Evolutionary conservation across 2,329 filamentous ascomycete species (phyloP), one percentile per base, ranked within the genome.

Genomic region (Ophiocordyceps robertsii): DNA sequence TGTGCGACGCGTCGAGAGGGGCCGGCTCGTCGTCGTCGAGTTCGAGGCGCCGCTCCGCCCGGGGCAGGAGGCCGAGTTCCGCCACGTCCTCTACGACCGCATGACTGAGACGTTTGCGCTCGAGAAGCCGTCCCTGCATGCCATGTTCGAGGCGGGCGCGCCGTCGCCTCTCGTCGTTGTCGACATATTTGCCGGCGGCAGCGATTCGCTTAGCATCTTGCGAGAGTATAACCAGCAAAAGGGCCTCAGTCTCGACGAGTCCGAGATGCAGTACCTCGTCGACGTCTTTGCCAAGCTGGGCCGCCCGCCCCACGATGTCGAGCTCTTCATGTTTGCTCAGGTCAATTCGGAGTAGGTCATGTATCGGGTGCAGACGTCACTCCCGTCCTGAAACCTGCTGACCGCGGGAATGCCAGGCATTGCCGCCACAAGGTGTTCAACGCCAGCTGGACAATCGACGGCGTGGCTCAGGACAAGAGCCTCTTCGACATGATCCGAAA

Each of bases 291-390:
- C 51, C 41, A 51, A 52, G 38, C 56, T 60, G 16, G 75, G 77
- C 47, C 68, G 80, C 32, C 68, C 75, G 39, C 86, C 86, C 1
- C 82, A 88, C 46, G 92, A 96, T 59, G 85, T 96, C 37, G 92
- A 98, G 66, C 73, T 96, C 19, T 96, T 96, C 72, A 96, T 96
- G 92, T 98, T 96, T 61, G 90, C 90, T 14, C 92, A 98, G 65
- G 90, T 98, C 60, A 96, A 96, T 69, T 96, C 90, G 3, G 92
- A 98, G 70, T 53, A 38, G 39, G 46, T 44, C 21, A 29, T 16
- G 3, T n/a, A 11, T n/a, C 14, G 11, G 9, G 24, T 14, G 8
- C 3, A 27, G 7, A 13, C 10, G 9, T 14, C 7, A 21, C 6
- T 9, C 12, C 9, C 27, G 5, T 9, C 19, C 19, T 19, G 19